These are phyloP conservation scores for Mytilinidion resinicola DNA, from an alignment of 495 filamentous ascomycete genomes.

Conservation along the genomic window DNA sequence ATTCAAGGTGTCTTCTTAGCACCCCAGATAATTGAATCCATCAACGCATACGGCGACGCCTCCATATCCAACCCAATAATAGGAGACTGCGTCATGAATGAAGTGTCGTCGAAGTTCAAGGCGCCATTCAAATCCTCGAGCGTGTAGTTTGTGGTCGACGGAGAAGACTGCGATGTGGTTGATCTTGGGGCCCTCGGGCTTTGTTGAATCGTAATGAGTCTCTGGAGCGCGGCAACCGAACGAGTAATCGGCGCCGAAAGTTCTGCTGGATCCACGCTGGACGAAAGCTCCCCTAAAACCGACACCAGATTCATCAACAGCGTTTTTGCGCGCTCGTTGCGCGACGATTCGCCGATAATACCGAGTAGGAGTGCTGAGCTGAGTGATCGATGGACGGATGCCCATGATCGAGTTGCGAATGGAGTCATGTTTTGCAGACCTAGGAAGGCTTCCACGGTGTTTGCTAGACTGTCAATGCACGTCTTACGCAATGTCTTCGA, in stretches of 20 bases:
- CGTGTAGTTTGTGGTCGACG: conserved; percentile 11
- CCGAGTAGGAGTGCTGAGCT: conserved; percentile 60
- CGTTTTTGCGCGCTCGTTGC: conserved; percentile 34
- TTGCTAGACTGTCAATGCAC: conserved; percentile 57
- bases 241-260: conserved; percentile 35
- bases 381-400: conserved; percentile 58
- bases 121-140: conserved; percentile 22
- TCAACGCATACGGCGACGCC: conserved; percentile 24
- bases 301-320: conserved; percentile 31
- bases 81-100: conserved; percentile 14
- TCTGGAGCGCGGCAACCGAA: conserved; percentile 30
- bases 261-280: conserved; percentile 33
- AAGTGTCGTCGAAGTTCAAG: conserved; percentile 17
- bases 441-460: conserved; percentile 62
- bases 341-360: conserved; percentile 49
- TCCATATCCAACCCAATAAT: conserved; percentile 23
- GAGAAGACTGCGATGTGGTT: conserved; percentile 16
- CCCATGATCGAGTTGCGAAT: conserved; percentile 60
- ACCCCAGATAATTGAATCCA: conserved; percentile 31
- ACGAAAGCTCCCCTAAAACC: conserved; percentile 32
- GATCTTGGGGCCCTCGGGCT: neutral
- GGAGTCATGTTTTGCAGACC: conserved; percentile 61
- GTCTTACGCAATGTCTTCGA: conserved; percentile 43
- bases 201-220: conserved; percentile 18
- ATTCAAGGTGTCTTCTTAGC: conserved; percentile 18